Conservation (phyloP, 2,329 filamentous ascomycete genomes). For the Exserohilum turcica region DNA sequence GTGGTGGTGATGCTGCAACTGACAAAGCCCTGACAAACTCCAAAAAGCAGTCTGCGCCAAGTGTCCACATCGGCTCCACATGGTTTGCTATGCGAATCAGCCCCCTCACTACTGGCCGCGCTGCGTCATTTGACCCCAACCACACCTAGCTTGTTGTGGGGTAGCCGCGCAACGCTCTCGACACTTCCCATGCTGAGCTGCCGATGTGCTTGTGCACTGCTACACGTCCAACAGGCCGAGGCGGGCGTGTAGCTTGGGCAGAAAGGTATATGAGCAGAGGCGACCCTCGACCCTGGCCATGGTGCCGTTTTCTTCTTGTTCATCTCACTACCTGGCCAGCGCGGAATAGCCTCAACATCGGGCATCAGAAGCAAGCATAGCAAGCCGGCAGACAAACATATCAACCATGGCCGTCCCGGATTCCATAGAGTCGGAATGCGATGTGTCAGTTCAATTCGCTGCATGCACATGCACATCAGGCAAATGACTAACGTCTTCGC, state of each 20-base stretch:
- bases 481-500: slow-evolving; percentile 1
- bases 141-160: slow-evolving; percentile 31
- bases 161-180: slow-evolving; percentile 18
- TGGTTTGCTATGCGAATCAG: slow-evolving; percentile 14
- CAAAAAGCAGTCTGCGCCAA: not conserved
- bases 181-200: not conserved
- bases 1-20: slow-evolving; percentile 7
- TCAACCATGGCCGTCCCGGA: slow-evolving; percentile 29
- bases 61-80: slow-evolving; percentile 2
- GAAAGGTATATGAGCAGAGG: slow-evolving; percentile 5
- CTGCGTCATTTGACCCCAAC: slow-evolving; percentile 15
- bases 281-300: not conserved
- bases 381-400: slow-evolving; percentile 12
- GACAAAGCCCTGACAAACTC: slow-evolving; percentile 25
- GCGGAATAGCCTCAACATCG: not conserved
- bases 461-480: not conserved
- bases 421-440: slow-evolving; percentile 39
- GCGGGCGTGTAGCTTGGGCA: not conserved
- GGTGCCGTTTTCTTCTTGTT: not conserved
- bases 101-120: not conserved
- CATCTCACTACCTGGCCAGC: not conserved
- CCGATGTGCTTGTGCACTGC: slow-evolving; percentile 22
- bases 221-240: slow-evolving; percentile 13
- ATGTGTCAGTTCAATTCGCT: slow-evolving; percentile 37
- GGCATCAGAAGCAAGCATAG: not conserved